phyloP scores from a whole-genome alignment of 2,329 filamentous ascomycete genomes.

The Aspergillus tubingensis region DNA sequence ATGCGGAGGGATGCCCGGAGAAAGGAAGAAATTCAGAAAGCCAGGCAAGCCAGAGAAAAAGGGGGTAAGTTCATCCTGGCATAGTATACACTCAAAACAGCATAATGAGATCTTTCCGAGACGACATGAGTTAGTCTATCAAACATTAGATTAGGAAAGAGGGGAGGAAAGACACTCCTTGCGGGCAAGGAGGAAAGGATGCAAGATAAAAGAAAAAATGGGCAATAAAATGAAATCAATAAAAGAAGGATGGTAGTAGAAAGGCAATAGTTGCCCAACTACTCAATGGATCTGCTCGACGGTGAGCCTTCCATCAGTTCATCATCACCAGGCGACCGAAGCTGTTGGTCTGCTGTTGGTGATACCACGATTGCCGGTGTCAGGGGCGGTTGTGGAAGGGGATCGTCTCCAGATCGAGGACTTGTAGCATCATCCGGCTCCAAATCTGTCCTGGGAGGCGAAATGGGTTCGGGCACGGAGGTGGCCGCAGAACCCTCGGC shows the following conservation, averaged over 20 bases:
- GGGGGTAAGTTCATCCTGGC: background rate
- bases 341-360: conserved; percentile 25
- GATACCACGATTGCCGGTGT: conserved; percentile 43
- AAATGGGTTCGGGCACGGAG: conserved; percentile 35
- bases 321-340: conserved; percentile 23
- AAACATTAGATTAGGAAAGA: conserved; percentile 36
- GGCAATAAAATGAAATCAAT: background rate
- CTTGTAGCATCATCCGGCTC: conserved; percentile 27
- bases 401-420: conserved; percentile 25
- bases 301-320: conserved; percentile 25
- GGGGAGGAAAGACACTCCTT: conserved; percentile 2
- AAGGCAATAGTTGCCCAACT: conserved; percentile 21
- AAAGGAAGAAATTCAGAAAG: conserved; percentile 11
- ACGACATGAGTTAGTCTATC: conserved; percentile 35
- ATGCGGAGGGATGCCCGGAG: background rate
- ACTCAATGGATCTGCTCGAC: conserved; percentile 27
- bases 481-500: conserved; percentile 35
- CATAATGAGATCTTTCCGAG: conserved; percentile 28
- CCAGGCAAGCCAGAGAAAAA: background rate
- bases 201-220: background rate
- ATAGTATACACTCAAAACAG: conserved; percentile 25
- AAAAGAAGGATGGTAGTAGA: background rate
- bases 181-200: background rate
- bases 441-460: conserved; percentile 29
- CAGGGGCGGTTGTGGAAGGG: conserved; percentile 22